Evolutionary conservation across 106 monocot genomes (phyloP), one percentile per base, ranked within the genome.

Genomic region (Phalaenopsis equestris): DNA sequence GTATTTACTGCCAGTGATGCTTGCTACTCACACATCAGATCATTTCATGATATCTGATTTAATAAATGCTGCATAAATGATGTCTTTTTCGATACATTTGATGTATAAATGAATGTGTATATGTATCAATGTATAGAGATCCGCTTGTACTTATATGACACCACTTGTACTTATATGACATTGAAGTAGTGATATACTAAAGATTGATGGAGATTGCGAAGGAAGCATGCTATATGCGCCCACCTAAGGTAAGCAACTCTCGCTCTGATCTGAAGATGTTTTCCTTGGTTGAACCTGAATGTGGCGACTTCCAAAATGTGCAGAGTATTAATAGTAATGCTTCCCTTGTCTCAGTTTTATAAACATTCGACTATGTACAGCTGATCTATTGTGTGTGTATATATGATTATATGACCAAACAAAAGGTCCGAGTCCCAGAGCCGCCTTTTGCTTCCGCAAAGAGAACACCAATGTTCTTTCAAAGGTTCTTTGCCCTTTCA

Each of bases 11-110:
- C 17, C 79, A 84, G 89, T 24, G 87, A 90, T 19, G 90, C 80
- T 0, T 99, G 99, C 68, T 99, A 99, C 68, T 21, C 76, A 19
- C 99, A 99, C 76, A 78, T 99, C 48, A 87, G 92, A 49, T 46
- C 87, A 12, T 77, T 79, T 19, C 88, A 85, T 55, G 65, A 47
- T n/a, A 38, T 39, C 41, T 81, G 48, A 72, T 52, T 70, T 70
- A 12, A 52, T 52, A 37, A 10, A 3, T 38, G 30, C 5, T 70
- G 14, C 38, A 61, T 61, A 61, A 61, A 61, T 61, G 52, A 52
- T 52, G 61, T 61, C 17, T 61, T 70, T 70, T 14, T 70, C 5
- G 70, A 38, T 14, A 38, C 38, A 70, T 67, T 12, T 36, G 43
- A 7, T 74, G 74, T 42, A 41, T 42, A 42, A 39, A 43, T 43